Percentiles rank a stretch among this genome's conserved stretches.
Evolutionary conservation across 2,329 filamentous ascomycete genomes (phyloP).

Genomic region (Pseudocercospora fijiensis): DNA sequence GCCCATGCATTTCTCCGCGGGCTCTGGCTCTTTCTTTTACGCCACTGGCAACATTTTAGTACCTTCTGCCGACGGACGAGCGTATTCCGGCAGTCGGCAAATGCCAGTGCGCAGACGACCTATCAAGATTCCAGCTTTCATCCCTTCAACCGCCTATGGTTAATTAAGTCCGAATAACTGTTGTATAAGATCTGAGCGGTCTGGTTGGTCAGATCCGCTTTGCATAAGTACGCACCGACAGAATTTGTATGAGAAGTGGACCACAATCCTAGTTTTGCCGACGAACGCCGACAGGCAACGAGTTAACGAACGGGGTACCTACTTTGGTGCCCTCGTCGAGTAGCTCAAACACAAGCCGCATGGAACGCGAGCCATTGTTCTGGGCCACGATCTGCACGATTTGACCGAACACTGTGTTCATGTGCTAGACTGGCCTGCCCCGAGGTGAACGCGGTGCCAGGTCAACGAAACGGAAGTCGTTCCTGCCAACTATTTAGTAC

Average conservation of each 20-base stretch:
- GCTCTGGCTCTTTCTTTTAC: neutral
- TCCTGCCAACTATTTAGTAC: neutral
- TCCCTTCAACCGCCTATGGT: too few relatives aligned
- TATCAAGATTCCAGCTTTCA: neutral
- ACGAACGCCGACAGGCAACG: too few relatives aligned
- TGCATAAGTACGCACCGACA: too few relatives aligned
- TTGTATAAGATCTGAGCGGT: too few relatives aligned
- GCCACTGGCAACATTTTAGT: neutral
- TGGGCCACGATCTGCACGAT: neutral
- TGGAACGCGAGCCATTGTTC: neutral
- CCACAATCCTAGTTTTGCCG: too few relatives aligned
- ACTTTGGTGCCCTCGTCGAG: neutral
- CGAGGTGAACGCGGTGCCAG: neutral
- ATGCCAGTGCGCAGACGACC: neutral
- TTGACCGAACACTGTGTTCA: neutral
- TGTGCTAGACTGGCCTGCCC: neutral
- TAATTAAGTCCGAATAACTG: too few relatives aligned
- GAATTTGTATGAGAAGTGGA: too few relatives aligned
- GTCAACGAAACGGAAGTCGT: neutral
- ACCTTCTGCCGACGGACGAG: neutral
- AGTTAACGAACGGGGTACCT: too few relatives aligned
- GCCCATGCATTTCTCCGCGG: neutral
- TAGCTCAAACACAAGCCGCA: neutral
- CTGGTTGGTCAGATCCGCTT: too few relatives aligned
- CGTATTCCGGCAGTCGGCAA: neutral